phyloP scores from a whole-genome alignment of 495 filamentous ascomycete species.

The Penicillium flavigenum region DNA sequence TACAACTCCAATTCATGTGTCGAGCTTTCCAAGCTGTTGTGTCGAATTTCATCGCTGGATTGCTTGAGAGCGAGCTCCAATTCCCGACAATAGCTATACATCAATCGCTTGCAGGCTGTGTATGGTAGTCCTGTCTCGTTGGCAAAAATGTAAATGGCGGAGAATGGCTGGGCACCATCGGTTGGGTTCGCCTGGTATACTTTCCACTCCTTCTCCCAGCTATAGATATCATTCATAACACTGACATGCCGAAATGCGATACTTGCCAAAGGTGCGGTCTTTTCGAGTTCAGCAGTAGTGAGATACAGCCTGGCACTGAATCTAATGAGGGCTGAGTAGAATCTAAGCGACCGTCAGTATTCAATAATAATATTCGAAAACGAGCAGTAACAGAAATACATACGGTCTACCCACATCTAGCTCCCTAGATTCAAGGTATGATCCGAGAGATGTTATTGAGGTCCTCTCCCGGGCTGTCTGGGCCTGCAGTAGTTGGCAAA shows the following conservation, averaged over 20 bases:
- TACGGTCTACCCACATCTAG: constrained; percentile 22
- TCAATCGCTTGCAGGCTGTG: constrained; percentile 22
- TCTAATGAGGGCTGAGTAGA: constrained; percentile 26
- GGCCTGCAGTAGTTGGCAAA: constrained; percentile 21
- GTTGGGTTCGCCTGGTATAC: constrained; percentile 15
- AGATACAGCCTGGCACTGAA: constrained; percentile 21
- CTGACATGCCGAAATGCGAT: constrained; percentile 23
- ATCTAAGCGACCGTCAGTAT: constrained; percentile 6
- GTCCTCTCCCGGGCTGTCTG: constrained; percentile 19
- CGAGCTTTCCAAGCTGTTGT: not conserved
- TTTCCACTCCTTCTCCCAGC: constrained; percentile 28
- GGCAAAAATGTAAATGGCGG: constrained; percentile 22
- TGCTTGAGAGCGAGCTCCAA: constrained; percentile 18
- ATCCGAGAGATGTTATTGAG: constrained; percentile 17
- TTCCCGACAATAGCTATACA: constrained; percentile 25
- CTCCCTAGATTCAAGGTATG: constrained; percentile 22
- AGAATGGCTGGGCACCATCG: constrained; percentile 25
- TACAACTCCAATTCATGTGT: constrained; percentile 20
- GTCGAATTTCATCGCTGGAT: constrained; percentile 3
- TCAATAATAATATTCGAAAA: not conserved
- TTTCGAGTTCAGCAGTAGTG: constrained; percentile 5
- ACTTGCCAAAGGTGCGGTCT: constrained; percentile 15
- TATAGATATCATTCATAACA: constrained; percentile 27
- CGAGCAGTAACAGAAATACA: not conserved
- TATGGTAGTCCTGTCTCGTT: constrained; percentile 23